Evolutionary conservation across 148 eudicot species (phyloP), one percentile per base, ranked within the genome.

Genomic region (Rhododendron ferrugineum): DNA sequence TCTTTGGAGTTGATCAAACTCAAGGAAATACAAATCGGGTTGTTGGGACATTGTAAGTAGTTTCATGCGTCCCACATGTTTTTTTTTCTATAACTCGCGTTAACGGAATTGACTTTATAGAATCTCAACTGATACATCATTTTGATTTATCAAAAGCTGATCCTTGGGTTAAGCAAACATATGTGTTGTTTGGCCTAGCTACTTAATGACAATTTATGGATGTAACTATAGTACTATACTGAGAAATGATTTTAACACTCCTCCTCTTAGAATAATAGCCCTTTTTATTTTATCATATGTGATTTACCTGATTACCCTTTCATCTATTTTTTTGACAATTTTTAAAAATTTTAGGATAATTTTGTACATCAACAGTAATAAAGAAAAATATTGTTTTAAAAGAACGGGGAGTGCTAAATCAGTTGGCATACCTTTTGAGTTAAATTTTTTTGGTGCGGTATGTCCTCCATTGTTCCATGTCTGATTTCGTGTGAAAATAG

Each of bases 1-100:
- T 77, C 46, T 77, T 77, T 44, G 80, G 80, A 20, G 54, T 77
- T 23, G 80, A 77, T 44, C 52, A 77, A 77, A 42, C 54, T n/a
- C 54, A 88, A 68, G 79, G 81, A 49, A 85, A 42, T 76, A 76
- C 79, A 42, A 76, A 16, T 76, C 79, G 82, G 85, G 44, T 90
- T n/a, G 92, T 78, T n/a, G 92, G 93, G 4, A 91, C 92, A 68
- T 86, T 85, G 93, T 91, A 85, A 90, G 93, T 89, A 4, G 23
- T 13, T 5, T 46, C 40, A 1, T 10, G 0, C 36, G n/a, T 42
- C 11, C 6, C 6, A 1, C n/a, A 0, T 44, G 5, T 23, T 6
- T 23, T 15, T 28, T 46, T 70, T 70, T 34, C 16, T 11, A 11
- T 44, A 40, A 46, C 0, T 6, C 28, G 15, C 11, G 74, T 20